These are phyloP conservation scores for Gossypioides kirkii DNA, from an alignment of 345 rosid species.

Conservation along the genomic window DNA sequence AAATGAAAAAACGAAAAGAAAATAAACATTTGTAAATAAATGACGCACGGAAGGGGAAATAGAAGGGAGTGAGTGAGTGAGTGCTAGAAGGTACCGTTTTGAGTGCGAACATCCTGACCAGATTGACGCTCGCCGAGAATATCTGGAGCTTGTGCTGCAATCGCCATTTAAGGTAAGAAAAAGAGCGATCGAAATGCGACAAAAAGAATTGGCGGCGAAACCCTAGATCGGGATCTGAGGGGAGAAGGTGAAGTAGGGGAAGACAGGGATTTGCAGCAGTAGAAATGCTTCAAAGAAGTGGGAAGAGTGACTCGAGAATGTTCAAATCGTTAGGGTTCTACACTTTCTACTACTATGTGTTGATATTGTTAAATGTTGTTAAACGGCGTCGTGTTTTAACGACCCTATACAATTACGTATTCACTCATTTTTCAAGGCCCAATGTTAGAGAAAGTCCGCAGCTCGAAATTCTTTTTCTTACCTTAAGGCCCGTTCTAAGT, in stretches of 20 bases:
- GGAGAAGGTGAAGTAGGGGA: background rate
- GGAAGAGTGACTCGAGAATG: background rate
- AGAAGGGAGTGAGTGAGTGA: background rate
- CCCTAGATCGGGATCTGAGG: background rate
- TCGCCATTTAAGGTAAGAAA: constrained; percentile 37
- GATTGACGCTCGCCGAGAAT: constrained; percentile 88
- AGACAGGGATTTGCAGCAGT: background rate
- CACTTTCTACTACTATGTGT: background rate
- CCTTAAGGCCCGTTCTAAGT: no score
- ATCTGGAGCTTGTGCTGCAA: constrained; percentile 62
- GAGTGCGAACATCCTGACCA: constrained; percentile 96
- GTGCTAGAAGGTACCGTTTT: constrained; percentile 61
- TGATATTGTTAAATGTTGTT: background rate
- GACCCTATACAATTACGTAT: no score
- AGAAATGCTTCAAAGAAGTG: background rate
- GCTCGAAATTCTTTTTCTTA: no score
- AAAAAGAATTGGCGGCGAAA: background rate
- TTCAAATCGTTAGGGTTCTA: constrained; percentile 9
- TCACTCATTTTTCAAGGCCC: background rate
- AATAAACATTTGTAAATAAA: background rate
- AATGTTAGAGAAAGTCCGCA: background rate
- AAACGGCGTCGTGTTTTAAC: background rate
- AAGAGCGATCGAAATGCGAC: background rate
- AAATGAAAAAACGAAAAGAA: background rate
- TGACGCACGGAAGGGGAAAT: background rate